Conservation (phyloP, 345 rosid genomes). For the Sisymbrium irio region DNA sequence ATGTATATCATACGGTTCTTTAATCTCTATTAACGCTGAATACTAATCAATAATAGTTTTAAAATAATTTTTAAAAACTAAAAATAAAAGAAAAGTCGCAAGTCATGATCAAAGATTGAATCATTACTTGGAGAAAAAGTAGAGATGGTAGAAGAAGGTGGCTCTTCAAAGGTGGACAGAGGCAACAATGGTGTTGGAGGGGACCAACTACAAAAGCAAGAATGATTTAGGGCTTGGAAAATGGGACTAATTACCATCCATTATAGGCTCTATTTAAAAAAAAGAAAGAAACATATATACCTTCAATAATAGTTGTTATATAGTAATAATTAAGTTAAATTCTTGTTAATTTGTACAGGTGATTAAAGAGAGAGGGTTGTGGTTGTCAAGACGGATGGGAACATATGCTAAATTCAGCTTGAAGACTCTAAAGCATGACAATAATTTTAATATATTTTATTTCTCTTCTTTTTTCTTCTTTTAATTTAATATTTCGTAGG, state of each 20-base stretch:
- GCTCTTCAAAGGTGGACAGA: conserved; percentile 39
- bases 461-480: background rate
- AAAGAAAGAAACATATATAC: conserved; percentile 7
- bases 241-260: background rate
- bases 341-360: conserved; percentile 21
- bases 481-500: background rate
- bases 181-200: conserved; percentile 35
- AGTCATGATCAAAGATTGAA: conserved; percentile 33
- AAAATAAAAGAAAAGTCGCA: conserved; percentile 8
- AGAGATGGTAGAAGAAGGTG: conserved; percentile 27
- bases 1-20: conserved; percentile 14
- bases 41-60: background rate
- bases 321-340: conserved; percentile 15
- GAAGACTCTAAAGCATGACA: conserved; percentile 29
- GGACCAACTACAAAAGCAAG: conserved; percentile 33
- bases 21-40: background rate
- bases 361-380: conserved; percentile 18
- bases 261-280: background rate
- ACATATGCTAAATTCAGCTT: conserved; percentile 45
- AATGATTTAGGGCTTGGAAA: conserved; percentile 35
- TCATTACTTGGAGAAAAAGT: conserved; percentile 38
- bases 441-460: conserved; percentile 29
- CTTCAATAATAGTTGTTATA: background rate
- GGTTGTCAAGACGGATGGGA: conserved; percentile 43
- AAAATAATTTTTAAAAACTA: background rate